These are phyloP conservation scores for Colletotrichum filicis DNA, from an alignment of 2,329 filamentous ascomycete genomes.

Conservation along the genomic window DNA sequence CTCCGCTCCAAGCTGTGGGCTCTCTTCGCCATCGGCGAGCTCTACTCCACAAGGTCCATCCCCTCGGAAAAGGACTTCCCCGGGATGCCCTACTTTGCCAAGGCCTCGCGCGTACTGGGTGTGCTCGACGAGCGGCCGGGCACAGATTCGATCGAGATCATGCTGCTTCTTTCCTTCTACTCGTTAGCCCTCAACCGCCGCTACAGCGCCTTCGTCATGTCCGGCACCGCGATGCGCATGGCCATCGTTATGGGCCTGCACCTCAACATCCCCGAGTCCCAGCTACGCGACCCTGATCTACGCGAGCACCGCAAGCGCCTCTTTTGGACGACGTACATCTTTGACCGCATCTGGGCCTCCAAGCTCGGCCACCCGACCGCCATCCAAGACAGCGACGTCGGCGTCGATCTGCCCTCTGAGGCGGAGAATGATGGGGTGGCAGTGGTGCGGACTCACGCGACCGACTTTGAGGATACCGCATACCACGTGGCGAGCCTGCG, in stretches of 20 bases:
- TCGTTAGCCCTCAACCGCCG: conserved; percentile 56
- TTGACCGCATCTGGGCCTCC: conserved; percentile 59
- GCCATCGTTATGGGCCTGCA: conserved; percentile 44
- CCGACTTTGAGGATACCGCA: conserved; percentile 45
- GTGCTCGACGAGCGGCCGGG: conserved; percentile 55
- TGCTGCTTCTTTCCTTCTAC: conserved; percentile 57
- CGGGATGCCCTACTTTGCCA: conserved; percentile 54
- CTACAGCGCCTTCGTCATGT: conserved; percentile 54
- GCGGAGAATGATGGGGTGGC: too few species aligned
- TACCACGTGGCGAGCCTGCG: conserved; percentile 49
- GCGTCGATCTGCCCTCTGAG: conserved; percentile 53
- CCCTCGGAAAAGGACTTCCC: conserved; percentile 49
- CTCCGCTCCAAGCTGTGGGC: conserved; percentile 53
- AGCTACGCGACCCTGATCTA: conserved; percentile 48
- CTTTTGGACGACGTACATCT: conserved; percentile 56
- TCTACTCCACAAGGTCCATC: conserved; percentile 53
- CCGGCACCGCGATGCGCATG: conserved; percentile 55
- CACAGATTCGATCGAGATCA: conserved; percentile 54
- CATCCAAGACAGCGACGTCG: conserved; percentile 59
- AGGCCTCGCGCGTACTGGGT: conserved; percentile 50
- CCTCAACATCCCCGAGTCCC: conserved; percentile 42
- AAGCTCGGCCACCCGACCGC: conserved; percentile 60
- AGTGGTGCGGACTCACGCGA: background rate
- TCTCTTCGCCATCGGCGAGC: conserved; percentile 57
- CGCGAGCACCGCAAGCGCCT: conserved; percentile 53